Conservation (phyloP, 176 grass and related monocot species). For the Bromus sterilis region DNA sequence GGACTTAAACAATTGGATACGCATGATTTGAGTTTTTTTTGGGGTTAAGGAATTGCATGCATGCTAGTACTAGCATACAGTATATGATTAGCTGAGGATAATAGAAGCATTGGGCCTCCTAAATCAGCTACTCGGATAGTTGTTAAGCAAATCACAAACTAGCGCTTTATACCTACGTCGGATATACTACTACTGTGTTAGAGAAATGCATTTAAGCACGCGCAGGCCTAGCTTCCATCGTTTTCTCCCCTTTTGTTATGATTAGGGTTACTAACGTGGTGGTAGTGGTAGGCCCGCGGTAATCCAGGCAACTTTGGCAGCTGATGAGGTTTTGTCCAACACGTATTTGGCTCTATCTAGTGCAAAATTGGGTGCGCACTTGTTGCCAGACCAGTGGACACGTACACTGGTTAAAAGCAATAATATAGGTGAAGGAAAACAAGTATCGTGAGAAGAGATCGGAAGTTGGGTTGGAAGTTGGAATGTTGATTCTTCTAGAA, state of each 20-base stretch:
- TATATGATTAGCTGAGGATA: not conserved
- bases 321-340: not conserved
- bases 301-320: not conserved
- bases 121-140: too few relatives aligned
- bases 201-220: not conserved
- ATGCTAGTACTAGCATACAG: too few relatives aligned
- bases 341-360: not conserved
- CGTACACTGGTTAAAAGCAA: not conserved
- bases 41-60: not conserved
- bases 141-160: not conserved
- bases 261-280: not conserved
- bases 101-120: too few relatives aligned
- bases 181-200: too few relatives aligned
- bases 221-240: not conserved
- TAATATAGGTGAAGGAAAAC: not conserved
- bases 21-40: not conserved
- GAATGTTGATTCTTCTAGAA: not conserved
- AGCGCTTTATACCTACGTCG: not conserved
- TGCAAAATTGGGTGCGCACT: not conserved
- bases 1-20: not conserved
- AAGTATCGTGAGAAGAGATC: not conserved
- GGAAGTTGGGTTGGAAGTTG: not conserved
- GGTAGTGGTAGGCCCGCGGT: not conserved
- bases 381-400: not conserved
- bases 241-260: not conserved